phyloP scores from a whole-genome alignment of 495 filamentous ascomycete genomes.

The Cercophora sp. region DNA sequence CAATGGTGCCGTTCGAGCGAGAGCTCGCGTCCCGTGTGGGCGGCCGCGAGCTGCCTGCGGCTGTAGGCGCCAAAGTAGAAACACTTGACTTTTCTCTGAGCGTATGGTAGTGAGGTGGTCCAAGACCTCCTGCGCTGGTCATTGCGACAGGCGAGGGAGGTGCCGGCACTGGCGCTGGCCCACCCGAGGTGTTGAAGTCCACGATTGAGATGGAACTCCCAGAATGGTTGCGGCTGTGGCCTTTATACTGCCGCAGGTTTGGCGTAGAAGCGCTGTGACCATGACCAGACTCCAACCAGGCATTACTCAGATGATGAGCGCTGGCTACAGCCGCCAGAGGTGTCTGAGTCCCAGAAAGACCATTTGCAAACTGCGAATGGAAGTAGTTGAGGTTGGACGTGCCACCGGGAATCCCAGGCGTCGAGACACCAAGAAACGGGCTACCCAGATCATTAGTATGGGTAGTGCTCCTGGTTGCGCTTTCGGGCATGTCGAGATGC shows the following conservation, averaged over 20 bases:
- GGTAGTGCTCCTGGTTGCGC: slow-evolving; percentile 19
- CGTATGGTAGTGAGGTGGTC: background rate
- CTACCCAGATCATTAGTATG: slow-evolving; percentile 52
- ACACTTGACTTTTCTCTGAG: slow-evolving; percentile 51
- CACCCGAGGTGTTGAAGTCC: slow-evolving; percentile 24
- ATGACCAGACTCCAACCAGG: slow-evolving; percentile 37
- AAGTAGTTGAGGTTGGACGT: slow-evolving; percentile 89
- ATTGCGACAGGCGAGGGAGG: slow-evolving; percentile 5
- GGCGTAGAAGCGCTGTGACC: slow-evolving; percentile 29
- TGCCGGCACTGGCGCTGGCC: background rate
- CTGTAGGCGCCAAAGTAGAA: slow-evolving; percentile 48
- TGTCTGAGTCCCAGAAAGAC: slow-evolving; percentile 78
- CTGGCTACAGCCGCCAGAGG: slow-evolving; percentile 85
- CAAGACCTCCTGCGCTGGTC: slow-evolving; percentile 12
- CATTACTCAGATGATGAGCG: slow-evolving; percentile 39
- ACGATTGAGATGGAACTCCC: slow-evolving; percentile 42
- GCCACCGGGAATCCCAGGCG: slow-evolving; percentile 77
- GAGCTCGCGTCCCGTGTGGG: slow-evolving; percentile 40
- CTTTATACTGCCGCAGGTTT: slow-evolving; percentile 24
- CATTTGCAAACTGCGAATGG: slow-evolving; percentile 74
- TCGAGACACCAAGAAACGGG: slow-evolving; percentile 63
- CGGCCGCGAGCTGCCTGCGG: slow-evolving; percentile 42
- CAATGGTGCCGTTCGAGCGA: slow-evolving; percentile 19
- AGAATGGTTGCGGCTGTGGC: slow-evolving; percentile 40
- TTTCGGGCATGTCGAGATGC: slow-evolving; percentile 32